These are phyloP conservation scores for Salix koriyanagi DNA, from an alignment of 345 rosid genomes.

Conservation along the genomic window DNA sequence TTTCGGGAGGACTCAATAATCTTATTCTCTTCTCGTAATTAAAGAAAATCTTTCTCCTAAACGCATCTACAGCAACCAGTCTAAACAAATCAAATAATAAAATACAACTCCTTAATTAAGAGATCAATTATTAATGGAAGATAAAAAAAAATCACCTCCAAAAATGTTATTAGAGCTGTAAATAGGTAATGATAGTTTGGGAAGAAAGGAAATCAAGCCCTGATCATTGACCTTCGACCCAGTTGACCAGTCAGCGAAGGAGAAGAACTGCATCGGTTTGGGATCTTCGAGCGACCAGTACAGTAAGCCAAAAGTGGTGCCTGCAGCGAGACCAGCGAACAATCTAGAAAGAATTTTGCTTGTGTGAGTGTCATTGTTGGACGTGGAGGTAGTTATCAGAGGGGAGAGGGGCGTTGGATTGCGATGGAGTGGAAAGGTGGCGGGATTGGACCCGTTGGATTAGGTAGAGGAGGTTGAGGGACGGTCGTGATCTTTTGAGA, in stretches of 20 bases:
- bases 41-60: conserved; percentile 81
- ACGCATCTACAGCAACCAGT: conserved; percentile 46
- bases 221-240: conserved; percentile 27
- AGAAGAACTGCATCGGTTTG: conserved; percentile 27
- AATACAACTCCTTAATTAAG: background rate
- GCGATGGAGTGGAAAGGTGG: conserved; percentile 28
- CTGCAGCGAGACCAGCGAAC: conserved; percentile 47
- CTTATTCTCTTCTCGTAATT: conserved; percentile 95
- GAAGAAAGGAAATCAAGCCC: conserved; percentile 27
- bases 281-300: conserved; percentile 41
- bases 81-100: background rate
- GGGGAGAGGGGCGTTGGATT: conserved; percentile 33
- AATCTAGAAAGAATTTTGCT: conserved; percentile 34
- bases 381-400: conserved; percentile 15
- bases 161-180: conserved; percentile 53
- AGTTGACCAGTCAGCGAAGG: conserved; percentile 49
- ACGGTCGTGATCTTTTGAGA: conserved; percentile 39
- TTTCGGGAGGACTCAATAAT: conserved; percentile 86
- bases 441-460: conserved; percentile 48
- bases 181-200: conserved; percentile 60
- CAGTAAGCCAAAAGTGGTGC: conserved; percentile 59
- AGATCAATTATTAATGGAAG: background rate
- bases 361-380: background rate
- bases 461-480: conserved; percentile 26
- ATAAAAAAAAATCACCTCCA: conserved; percentile 40